These are phyloP conservation scores for Pseudogymnoascus sp. DNA, from an alignment of 2,329 filamentous ascomycete genomes.

Conservation along the genomic window DNA sequence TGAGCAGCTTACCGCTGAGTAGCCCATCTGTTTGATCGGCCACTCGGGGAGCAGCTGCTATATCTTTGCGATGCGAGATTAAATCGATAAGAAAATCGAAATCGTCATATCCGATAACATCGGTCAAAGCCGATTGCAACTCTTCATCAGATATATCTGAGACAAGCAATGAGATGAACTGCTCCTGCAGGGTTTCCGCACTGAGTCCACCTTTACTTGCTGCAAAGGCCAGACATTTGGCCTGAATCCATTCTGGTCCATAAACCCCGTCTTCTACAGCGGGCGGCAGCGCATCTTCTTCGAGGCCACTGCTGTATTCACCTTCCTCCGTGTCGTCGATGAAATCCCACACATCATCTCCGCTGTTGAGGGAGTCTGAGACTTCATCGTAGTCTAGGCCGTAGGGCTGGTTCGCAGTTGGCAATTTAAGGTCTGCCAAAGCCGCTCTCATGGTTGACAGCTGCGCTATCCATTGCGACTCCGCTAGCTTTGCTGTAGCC, in stretches of 20 bases:
- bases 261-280: conserved; percentile 33
- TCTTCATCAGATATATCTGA: conserved; percentile 69
- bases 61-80: conserved; percentile 65
- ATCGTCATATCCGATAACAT: conserved; percentile 87
- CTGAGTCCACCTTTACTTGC: conserved; percentile 57
- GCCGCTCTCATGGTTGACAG: conserved; percentile 79
- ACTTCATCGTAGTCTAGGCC: conserved; percentile 47
- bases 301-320: conserved; percentile 56
- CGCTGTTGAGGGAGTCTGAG: conserved; percentile 47
- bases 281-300: conserved; percentile 38
- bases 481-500: conserved; percentile 16
- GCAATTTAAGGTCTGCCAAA: conserved; percentile 62
- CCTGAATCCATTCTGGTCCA: conserved; percentile 61
- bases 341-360: conserved; percentile 87
- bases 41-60: conserved; percentile 42
- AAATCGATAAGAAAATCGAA: conserved; percentile 88
- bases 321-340: conserved; percentile 69
- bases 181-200: conserved; percentile 62
- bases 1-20: conserved; percentile 52
- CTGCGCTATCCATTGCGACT: conserved; percentile 75
- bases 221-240: conserved; percentile 61
- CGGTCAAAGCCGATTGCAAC: conserved; percentile 81
- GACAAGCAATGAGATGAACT: conserved; percentile 66
- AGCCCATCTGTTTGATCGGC: conserved; percentile 33
- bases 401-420: conserved; percentile 20